Percentiles rank a stretch among this genome's conserved stretches.
Evolutionary conservation across 176 grass and related monocot genomes (phyloP).

Genomic region (Rhynchospora pubera): DNA sequence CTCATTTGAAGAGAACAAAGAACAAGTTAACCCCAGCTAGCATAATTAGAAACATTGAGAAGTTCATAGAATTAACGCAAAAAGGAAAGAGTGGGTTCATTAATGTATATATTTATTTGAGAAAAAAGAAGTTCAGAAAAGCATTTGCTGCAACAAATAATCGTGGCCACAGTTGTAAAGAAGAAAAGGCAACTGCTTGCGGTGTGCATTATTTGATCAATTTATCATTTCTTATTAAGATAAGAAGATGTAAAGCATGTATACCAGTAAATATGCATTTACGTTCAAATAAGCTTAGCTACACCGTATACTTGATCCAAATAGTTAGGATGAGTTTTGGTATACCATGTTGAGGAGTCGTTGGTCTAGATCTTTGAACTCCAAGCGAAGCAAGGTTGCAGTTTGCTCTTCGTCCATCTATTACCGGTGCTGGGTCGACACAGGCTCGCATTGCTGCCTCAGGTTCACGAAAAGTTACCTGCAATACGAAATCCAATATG

Average conservation of each 20-base stretch:
- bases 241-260: not conserved
- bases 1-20: not conserved
- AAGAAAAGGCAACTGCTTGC: not conserved
- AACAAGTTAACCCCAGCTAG: not conserved
- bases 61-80: not conserved
- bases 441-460: constrained; percentile 83
- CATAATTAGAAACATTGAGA: not conserved
- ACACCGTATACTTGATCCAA: too few relatives aligned
- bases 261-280: not conserved
- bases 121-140: not conserved
- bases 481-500: constrained; percentile 8
- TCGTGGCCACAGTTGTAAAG: not conserved
- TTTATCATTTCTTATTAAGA: not conserved
- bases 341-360: constrained; percentile 70
- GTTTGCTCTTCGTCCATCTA: constrained; percentile 90
- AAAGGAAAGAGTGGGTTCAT: not conserved
- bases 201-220: not conserved
- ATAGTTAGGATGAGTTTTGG: not conserved
- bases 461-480: constrained; percentile 94
- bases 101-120: not conserved
- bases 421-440: constrained; percentile 89
- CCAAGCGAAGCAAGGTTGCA: constrained; percentile 96
- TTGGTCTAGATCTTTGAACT: constrained; percentile 79
- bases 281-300: not conserved
- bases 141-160: not conserved